Conservation (phyloP, 2,329 filamentous ascomycete genomes). For the Diaporthe caulivora region DNA sequence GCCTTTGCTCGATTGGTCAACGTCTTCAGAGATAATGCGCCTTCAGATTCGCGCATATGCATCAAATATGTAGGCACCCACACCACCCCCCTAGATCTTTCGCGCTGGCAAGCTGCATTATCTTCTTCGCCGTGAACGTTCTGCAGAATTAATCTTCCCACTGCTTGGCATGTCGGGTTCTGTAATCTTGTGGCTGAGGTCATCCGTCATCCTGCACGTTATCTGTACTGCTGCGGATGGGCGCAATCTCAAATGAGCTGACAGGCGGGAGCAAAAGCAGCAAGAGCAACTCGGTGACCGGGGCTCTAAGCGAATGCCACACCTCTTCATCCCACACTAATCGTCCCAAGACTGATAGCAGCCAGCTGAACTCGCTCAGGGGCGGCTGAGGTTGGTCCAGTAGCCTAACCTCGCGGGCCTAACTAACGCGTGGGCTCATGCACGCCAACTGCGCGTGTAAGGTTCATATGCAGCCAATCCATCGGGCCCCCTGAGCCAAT, state of each 20-base stretch:
- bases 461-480: not conserved
- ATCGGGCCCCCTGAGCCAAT: not conserved
- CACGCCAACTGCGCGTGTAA: conserved; percentile 1
- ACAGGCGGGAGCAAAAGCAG: not conserved
- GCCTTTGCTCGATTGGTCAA: not conserved
- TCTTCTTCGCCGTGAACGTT: not conserved
- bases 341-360: not conserved
- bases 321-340: not conserved
- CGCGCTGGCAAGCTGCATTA: not conserved
- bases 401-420: not conserved
- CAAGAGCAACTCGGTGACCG: not conserved
- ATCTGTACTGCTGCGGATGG: not conserved
- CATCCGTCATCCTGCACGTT: not conserved
- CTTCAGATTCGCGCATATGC: not conserved
- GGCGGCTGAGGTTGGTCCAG: not conserved
- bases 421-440: not conserved
- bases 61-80: not conserved
- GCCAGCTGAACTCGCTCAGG: conserved; percentile 4
- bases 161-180: conserved; percentile 2
- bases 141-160: not conserved
- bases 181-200: not conserved
- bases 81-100: not conserved
- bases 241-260: not conserved
- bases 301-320: not conserved
- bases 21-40: not conserved